Conservation (phyloP, 2,329 filamentous ascomycete genomes). For the Thermoascus crustaceus region DNA sequence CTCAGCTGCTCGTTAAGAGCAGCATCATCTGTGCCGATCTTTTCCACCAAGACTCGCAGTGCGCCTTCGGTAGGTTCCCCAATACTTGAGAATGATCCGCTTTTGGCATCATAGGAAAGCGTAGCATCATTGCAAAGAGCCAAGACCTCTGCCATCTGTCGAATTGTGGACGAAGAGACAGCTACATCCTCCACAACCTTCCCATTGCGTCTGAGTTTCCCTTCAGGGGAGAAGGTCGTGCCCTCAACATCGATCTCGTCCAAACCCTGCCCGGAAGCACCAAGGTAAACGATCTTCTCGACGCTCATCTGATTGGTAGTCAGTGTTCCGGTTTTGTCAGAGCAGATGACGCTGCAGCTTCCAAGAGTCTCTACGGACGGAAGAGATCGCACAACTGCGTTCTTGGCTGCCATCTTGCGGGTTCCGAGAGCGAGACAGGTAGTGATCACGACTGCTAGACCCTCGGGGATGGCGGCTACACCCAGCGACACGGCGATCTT, state of each 20-base stretch:
- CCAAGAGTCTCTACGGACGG: conserved; percentile 96
- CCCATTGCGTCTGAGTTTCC: conserved; percentile 61
- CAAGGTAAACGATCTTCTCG: conserved; percentile 80
- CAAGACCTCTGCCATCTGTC: conserved; percentile 63
- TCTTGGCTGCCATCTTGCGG: conserved; percentile 97
- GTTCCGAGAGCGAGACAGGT: conserved; percentile 94
- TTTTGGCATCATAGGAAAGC: conserved; percentile 72
- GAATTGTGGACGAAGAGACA: conserved; percentile 64
- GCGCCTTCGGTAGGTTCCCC: conserved; percentile 95
- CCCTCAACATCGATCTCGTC: conserved; percentile 87
- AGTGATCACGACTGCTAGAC: conserved; percentile 96
- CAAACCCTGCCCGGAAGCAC: conserved; percentile 61
- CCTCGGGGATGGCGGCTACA: conserved; percentile 95
- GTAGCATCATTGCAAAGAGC: conserved; percentile 83
- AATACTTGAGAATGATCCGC: conserved; percentile 66
- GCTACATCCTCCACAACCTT: conserved; percentile 61
- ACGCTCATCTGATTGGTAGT: conserved; percentile 99
- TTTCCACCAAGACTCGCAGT: conserved; percentile 82
- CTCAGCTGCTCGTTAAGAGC: conserved; percentile 46
- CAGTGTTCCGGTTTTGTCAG: conserved; percentile 95
- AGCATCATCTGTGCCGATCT: conserved; percentile 75
- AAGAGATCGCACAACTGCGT: conserved; percentile 90
- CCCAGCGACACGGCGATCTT: conserved; percentile 98
- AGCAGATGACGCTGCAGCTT: conserved; percentile 99
- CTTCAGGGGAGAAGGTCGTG: conserved; percentile 82